These are phyloP conservation scores for Stachybotrys chartarum DNA, from an alignment of 2,329 filamentous ascomycete species.

Conservation along the genomic window DNA sequence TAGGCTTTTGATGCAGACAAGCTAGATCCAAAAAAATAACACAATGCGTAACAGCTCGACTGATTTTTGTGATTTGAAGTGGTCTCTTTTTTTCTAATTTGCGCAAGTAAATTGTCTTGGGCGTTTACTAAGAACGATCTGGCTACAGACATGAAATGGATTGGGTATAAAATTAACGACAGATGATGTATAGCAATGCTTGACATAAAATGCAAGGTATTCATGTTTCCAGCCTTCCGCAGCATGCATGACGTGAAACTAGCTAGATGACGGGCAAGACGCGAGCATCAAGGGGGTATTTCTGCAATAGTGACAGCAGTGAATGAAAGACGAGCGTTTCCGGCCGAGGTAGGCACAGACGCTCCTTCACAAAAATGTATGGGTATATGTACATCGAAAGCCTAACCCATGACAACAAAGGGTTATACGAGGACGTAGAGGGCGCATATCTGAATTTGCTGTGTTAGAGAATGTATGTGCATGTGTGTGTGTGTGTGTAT, in stretches of 20 bases:
- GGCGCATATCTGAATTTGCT: conserved; percentile 37
- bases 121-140: too few species aligned
- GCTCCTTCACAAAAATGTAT: not conserved
- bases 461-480: conserved; percentile 9
- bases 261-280: too few species aligned
- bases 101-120: too few species aligned
- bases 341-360: not conserved
- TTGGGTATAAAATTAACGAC: too few species aligned
- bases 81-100: too few species aligned
- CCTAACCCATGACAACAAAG: not conserved
- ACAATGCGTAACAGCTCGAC: not conserved
- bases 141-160: too few species aligned
- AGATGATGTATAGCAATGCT: too few species aligned
- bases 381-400: not conserved
- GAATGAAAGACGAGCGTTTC: not conserved
- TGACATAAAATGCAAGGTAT: too few species aligned
- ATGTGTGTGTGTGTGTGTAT: too few species aligned
- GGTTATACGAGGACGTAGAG: conserved; percentile 43
- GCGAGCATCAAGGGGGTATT: not conserved
- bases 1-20: conserved; percentile 33
- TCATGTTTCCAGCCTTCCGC: too few species aligned
- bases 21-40: conserved; percentile 18
- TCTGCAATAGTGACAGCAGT: not conserved
- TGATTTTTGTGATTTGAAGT: too few species aligned
- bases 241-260: too few species aligned